Conservation (phyloP, 768 basidiomycete species). For the Lentinula edodes region DNA sequence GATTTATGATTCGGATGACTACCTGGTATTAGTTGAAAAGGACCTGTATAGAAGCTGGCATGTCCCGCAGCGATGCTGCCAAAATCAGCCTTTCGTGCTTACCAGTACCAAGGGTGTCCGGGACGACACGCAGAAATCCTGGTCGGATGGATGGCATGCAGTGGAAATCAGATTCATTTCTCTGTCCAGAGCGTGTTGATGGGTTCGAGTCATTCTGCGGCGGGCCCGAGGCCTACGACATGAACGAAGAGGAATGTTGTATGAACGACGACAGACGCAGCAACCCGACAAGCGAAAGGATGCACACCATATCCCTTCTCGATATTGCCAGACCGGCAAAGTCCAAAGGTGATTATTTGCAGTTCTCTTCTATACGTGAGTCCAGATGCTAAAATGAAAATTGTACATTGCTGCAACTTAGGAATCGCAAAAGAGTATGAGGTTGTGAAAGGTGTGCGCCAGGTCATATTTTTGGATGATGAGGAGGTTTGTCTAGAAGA, state of each 20-base stretch:
- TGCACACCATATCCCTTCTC: background rate
- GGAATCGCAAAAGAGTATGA: background rate
- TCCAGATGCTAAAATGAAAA: too few relatives aligned
- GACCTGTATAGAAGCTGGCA: background rate
- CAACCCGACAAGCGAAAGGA: background rate
- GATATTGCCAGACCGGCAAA: constrained; percentile 3
- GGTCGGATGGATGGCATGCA: background rate
- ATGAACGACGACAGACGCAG: background rate
- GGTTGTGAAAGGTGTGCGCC: background rate
- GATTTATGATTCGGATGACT: background rate
- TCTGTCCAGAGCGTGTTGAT: background rate
- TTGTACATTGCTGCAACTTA: background rate
- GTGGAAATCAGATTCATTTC: constrained; percentile 1
- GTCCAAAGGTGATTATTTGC: background rate
- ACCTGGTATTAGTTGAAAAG: background rate
- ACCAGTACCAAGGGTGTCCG: background rate
- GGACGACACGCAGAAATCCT: background rate
- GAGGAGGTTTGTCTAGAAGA: background rate
- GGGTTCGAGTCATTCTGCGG: background rate
- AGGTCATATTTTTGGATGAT: background rate
- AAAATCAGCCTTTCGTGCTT: background rate
- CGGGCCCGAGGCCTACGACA: background rate
- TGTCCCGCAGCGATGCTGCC: background rate
- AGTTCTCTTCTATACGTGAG: too few relatives aligned
- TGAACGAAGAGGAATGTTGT: background rate